A percentile compares a stretch with the other conserved stretches of the same genome.
Evolutionary conservation across 2,329 filamentous ascomycete species (phyloP).

Genomic region (Penicillium sp.): DNA sequence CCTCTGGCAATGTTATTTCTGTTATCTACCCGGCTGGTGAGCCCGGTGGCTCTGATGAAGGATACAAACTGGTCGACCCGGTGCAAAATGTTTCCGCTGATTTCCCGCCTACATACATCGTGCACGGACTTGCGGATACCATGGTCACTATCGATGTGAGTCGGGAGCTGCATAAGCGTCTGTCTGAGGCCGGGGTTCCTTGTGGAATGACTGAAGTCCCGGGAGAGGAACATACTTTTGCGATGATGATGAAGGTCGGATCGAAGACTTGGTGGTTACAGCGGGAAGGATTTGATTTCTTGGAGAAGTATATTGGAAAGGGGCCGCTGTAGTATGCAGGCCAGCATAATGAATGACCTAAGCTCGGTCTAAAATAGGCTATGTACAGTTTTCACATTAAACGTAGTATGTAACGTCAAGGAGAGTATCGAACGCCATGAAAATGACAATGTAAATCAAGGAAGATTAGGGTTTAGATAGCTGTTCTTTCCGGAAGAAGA

Average conservation of each 20-base stretch:
- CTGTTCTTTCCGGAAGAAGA: constrained; percentile 49
- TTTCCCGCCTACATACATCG: constrained; percentile 45
- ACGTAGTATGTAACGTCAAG: background rate
- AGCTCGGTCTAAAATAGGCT: background rate
- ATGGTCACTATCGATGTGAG: constrained; percentile 44
- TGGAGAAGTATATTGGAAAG: constrained; percentile 31
- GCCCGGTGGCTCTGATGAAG: constrained; percentile 7
- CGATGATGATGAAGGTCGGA: constrained; percentile 43
- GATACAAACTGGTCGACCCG: constrained; percentile 33
- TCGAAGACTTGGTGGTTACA: constrained; percentile 36
- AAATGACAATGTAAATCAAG: background rate
- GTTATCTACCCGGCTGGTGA: constrained; percentile 28
- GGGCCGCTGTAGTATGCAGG: constrained; percentile 2
- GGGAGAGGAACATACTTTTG: constrained; percentile 47
- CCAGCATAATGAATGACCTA: background rate
- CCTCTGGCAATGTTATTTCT: constrained; percentile 39
- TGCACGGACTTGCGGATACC: constrained; percentile 41
- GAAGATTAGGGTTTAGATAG: constrained; percentile 41
- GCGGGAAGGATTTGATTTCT: constrained; percentile 44
- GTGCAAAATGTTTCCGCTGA: constrained; percentile 28
- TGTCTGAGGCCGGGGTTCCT: constrained; percentile 31
- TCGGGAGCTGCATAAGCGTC: constrained; percentile 24
- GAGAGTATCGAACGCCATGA: background rate
- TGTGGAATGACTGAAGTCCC: constrained; percentile 41
- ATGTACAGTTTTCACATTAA: background rate